Evolutionary conservation across 2,329 filamentous ascomycete genomes (phyloP).

Genomic region (Cladosporium oxysporum): DNA sequence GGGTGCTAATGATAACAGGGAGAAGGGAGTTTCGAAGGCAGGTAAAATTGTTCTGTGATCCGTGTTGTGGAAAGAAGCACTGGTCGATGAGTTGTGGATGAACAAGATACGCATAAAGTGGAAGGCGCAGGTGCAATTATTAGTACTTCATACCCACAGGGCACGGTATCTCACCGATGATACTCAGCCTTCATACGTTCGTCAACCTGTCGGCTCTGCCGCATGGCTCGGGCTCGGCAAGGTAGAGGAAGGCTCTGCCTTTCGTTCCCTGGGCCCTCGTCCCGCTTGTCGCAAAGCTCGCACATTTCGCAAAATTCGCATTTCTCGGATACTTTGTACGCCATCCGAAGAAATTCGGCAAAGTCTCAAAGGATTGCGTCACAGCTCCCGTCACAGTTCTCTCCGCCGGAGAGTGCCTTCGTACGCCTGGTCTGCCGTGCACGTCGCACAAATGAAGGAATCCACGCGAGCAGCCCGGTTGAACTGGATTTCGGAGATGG

Average conservation of each 20-base stretch:
- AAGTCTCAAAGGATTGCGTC: not conserved
- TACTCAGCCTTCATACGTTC: not conserved
- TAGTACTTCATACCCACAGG: not conserved
- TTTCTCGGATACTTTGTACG: not conserved
- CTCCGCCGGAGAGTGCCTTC: too few species aligned
- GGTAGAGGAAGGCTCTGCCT: not conserved
- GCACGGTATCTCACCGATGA: not conserved
- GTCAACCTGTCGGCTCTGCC: not conserved
- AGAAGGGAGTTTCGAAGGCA: not conserved
- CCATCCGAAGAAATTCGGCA: not conserved
- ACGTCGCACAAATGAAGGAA: too few species aligned
- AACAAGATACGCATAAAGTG: not conserved
- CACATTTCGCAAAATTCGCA: not conserved
- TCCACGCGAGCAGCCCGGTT: too few species aligned
- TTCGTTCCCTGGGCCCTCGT: not conserved
- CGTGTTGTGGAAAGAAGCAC: not conserved
- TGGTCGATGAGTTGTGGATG: not conserved
- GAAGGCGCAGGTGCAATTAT: not conserved
- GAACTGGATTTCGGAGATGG: too few species aligned
- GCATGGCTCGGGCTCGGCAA: not conserved
- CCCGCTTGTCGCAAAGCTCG: not conserved
- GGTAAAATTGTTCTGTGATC: not conserved
- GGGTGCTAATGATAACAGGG: not conserved
- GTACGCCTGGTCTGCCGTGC: too few species aligned
- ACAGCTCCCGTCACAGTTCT: not conserved